phyloP scores from a whole-genome alignment of 768 basidiomycete species.

The Leccinum boreale region DNA sequence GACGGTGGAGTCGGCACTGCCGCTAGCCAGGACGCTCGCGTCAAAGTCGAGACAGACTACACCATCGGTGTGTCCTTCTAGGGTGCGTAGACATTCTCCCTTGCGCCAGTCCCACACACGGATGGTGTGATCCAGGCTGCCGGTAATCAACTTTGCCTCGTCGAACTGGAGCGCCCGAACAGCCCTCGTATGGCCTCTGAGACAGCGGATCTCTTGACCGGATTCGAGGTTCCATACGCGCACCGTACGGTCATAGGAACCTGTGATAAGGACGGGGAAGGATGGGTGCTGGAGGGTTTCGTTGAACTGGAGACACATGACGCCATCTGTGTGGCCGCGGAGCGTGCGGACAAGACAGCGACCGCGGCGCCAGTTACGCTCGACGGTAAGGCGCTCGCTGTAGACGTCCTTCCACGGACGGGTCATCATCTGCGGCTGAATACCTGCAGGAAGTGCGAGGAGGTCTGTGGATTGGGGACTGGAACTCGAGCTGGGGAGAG shows the following conservation, averaged over 20 bases:
- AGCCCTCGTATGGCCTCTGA: slow-evolving; percentile 90
- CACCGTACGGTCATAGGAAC: slow-evolving; percentile 92
- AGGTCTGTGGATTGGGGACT: slow-evolving; percentile 8
- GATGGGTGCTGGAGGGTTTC: slow-evolving; percentile 79
- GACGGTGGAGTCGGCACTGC: slow-evolving; percentile 92
- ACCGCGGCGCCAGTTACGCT: slow-evolving; percentile 96
- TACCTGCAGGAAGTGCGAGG: slow-evolving; percentile 34
- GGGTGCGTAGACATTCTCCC: slow-evolving; percentile 81
- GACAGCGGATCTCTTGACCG: slow-evolving; percentile 74
- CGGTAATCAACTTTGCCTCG: slow-evolving; percentile 91
- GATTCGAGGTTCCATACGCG: slow-evolving; percentile 97
- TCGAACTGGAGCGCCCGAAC: slow-evolving; percentile 94
- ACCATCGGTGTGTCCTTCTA: slow-evolving; percentile 88
- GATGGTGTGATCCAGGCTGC: slow-evolving; percentile 93
- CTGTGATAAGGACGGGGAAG: slow-evolving; percentile 95
- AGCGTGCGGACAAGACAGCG: slow-evolving; percentile 81
- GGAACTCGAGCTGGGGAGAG: slow-evolving; percentile 1
- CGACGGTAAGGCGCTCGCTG: slow-evolving; percentile 92
- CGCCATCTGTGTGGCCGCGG: slow-evolving; percentile 91
- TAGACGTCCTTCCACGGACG: slow-evolving; percentile 99
- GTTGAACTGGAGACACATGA: slow-evolving; percentile 96
- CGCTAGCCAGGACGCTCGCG: slow-evolving; percentile 86
- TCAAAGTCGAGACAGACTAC: slow-evolving; percentile 92
- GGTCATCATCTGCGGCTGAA: slow-evolving; percentile 43
- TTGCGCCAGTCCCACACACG: slow-evolving; percentile 96